Base-by-base conservation (phyloP, 768 basidiomycete genomes). In the Termitomyces eurrhizus region DNA sequence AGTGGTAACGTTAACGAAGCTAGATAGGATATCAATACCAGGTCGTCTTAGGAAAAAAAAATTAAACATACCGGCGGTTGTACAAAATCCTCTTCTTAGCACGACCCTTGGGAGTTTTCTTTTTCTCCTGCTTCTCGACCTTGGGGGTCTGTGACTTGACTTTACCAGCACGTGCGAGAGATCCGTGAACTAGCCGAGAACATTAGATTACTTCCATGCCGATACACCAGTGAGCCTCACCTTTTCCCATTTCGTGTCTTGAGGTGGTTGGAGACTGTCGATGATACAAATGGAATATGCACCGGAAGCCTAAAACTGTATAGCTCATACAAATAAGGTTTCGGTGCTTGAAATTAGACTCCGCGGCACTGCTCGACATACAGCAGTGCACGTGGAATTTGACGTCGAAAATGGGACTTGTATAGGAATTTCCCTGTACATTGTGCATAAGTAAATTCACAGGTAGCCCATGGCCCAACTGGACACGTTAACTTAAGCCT, bases 81-180 rank as follows among this genome's bases (percentile, higher is more conserved):
- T 61, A 61, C n/a, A 65, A 37, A 18, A 65, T 69, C 56, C 68
- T 65, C 85, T 98, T 98, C 90, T 96, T 97, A 64, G 96, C 96
- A 74, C 96, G 93, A 64, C 96, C 96, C 80, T 90, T 96, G 60
- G 93, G 93, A 42, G 80, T 87, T 88, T 98, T 98, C 90, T 95
- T 95, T 90, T 97, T 98, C 83, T 98, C 96, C 82, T 96, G 93
- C 77, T 89, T 87, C 72, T 97, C 96, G 73, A 97, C 96, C 81
- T 98, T 98, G 71, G 95, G 95, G 71, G 90, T 92, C 80, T 95
- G 93, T 68, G 92, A 93, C 82, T 94, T 97, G 84, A 98, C 96
- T 87, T 98, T 98, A 77, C 95, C 95, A 75, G 95, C 95, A 84
- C 95, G 95, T 80, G 95, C 95, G 81, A 96, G 94, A 75, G 95